Evolutionary conservation across 2,329 filamentous ascomycete species (phyloP).

Genomic region (Penicillium sp.): DNA sequence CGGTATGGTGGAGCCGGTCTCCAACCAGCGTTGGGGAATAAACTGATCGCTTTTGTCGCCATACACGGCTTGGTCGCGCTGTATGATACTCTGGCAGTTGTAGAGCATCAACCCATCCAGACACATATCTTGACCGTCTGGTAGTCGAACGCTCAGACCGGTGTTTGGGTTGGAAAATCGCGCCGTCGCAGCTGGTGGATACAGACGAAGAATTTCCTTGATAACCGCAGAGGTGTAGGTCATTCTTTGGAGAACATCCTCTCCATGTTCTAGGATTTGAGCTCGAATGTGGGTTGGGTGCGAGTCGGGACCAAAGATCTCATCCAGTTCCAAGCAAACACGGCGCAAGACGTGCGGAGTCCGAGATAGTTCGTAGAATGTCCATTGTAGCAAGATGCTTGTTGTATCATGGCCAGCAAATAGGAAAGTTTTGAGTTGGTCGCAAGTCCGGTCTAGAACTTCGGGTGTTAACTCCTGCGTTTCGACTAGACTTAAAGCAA

Average conservation of each 20-base stretch:
- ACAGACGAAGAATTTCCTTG: slow-evolving; percentile 56
- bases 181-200: slow-evolving; percentile 41
- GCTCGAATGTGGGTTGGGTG: too few species aligned
- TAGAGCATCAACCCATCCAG: not conserved
- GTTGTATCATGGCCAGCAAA: too few species aligned
- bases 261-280: slow-evolving; percentile 18
- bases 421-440: too few species aligned
- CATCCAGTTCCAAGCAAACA: too few species aligned
- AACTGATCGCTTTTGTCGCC: slow-evolving; percentile 27
- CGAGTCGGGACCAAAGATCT: too few species aligned
- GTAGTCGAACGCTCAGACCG: slow-evolving; percentile 10
- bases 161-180: slow-evolving; percentile 10
- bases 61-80: slow-evolving; percentile 21
- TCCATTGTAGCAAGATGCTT: too few species aligned
- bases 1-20: slow-evolving; percentile 23
- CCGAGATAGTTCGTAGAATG: too few species aligned
- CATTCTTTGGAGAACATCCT: slow-evolving; percentile 48
- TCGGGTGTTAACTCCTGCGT: too few species aligned
- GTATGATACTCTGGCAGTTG: slow-evolving; percentile 13
- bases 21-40: slow-evolving; percentile 40
- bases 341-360: too few species aligned
- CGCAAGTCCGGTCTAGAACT: too few species aligned
- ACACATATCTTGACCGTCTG: not conserved
- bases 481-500: too few species aligned
- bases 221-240: slow-evolving; percentile 27